These are phyloP conservation scores for Ophiostoma piceae DNA, from an alignment of 2,329 filamentous ascomycete genomes.

Conservation along the genomic window DNA sequence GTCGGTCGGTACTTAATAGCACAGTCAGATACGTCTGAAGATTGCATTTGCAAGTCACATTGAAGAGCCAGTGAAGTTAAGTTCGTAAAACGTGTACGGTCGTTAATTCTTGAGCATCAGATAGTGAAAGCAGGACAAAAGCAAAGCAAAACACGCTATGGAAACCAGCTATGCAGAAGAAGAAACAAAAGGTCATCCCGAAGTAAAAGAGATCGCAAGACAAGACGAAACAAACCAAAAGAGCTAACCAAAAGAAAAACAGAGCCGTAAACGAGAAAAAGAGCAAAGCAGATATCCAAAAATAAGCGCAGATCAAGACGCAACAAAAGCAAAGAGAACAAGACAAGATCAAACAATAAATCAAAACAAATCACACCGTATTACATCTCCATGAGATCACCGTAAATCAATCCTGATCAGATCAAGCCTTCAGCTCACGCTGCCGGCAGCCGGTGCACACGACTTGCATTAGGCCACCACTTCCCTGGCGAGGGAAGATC, in stretches of 20 bases:
- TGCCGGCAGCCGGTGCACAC: conserved; percentile 58
- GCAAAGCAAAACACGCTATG: background rate
- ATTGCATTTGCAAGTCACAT: background rate
- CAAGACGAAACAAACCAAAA: background rate
- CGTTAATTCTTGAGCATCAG: conserved; percentile 14
- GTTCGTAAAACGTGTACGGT: conserved; percentile 12
- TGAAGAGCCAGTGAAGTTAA: background rate
- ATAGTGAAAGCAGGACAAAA: background rate
- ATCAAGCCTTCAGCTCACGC: conserved; percentile 52
- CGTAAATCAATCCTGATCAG: background rate
- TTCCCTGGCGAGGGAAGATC: conserved; percentile 55
- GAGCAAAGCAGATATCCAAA: conserved; percentile 8
- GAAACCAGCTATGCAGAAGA: conserved; percentile 12
- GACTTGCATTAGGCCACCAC: conserved; percentile 45
- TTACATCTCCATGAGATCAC: background rate
- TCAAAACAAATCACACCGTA: background rate
- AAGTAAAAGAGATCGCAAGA: background rate
- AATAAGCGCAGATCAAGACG: background rate
- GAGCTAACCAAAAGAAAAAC: background rate
- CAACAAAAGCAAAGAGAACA: background rate
- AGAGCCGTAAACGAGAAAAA: background rate
- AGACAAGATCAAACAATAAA: conserved; percentile 1
- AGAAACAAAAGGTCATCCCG: background rate
- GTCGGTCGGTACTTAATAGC: background rate
- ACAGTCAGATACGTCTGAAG: background rate